phyloP scores from a whole-genome alignment of 2,329 filamentous ascomycete genomes.

The Amauroascus verrucosus region DNA sequence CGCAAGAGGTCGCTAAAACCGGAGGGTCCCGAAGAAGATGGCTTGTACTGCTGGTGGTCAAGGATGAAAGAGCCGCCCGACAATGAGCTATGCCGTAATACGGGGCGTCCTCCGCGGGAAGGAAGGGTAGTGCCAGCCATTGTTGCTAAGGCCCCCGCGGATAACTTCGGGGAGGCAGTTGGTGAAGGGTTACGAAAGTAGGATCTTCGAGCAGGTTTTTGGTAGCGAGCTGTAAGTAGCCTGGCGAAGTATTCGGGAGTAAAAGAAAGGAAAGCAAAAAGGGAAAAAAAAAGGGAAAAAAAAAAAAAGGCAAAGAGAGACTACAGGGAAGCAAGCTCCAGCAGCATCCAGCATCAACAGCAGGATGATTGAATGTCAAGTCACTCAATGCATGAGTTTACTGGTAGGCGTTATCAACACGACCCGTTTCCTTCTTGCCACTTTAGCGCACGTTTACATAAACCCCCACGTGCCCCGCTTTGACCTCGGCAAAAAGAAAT shows the following conservation, averaged over 20 bases:
- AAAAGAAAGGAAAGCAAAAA: neutral
- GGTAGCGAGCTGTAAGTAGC: no score
- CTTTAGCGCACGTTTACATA: neutral
- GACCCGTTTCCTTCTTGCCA: neutral
- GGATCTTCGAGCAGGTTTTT: neutral
- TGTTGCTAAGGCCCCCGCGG: neutral
- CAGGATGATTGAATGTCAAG: no score
- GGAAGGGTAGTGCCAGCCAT: slow-evolving; percentile 5
- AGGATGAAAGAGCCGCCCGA: slow-evolving; percentile 38
- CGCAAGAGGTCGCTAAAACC: slow-evolving; percentile 30
- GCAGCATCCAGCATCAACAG: no score
- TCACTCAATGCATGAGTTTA: no score
- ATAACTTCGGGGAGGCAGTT: neutral
- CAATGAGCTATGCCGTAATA: slow-evolving; percentile 34
- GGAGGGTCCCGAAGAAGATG: slow-evolving; percentile 22
- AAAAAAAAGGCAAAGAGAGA: neutral
- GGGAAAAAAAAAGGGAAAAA: neutral
- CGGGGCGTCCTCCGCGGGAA: slow-evolving; percentile 30
- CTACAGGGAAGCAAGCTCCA: neutral
- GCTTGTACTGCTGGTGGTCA: slow-evolving; percentile 42
- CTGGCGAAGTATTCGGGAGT: no score
- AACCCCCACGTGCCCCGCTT: neutral
- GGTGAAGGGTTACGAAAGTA: neutral
- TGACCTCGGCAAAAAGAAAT: neutral
- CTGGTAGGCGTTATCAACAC: neutral